phyloP scores from a whole-genome alignment of 2,329 filamentous ascomycete genomes.

The Colletotrichum lini region DNA sequence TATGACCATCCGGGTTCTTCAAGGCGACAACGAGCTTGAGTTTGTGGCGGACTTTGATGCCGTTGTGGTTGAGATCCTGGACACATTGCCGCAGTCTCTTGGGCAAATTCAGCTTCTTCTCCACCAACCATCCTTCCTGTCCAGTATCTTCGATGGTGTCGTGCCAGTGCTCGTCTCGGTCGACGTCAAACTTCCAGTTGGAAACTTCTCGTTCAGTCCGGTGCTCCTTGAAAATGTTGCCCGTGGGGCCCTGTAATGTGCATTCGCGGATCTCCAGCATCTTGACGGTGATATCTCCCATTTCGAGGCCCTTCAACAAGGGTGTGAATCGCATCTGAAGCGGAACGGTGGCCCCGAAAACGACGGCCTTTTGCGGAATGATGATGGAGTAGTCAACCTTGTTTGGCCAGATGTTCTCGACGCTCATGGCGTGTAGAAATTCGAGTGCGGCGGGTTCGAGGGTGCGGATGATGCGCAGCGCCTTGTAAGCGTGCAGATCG shows the following conservation, averaged over 20 bases:
- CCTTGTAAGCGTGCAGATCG: slow-evolving; percentile 85
- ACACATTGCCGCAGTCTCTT: slow-evolving; percentile 86
- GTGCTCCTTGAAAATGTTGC: slow-evolving; percentile 67
- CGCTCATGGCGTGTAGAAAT: slow-evolving; percentile 89
- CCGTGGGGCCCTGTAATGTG: slow-evolving; percentile 63
- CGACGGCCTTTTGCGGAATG: slow-evolving; percentile 92
- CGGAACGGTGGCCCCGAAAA: slow-evolving; percentile 89
- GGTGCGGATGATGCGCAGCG: slow-evolving; percentile 83
- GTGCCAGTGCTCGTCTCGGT: slow-evolving; percentile 75
- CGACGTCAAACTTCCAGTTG: slow-evolving; percentile 69
- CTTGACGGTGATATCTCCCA: slow-evolving; percentile 86
- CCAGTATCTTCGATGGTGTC: slow-evolving; percentile 78
- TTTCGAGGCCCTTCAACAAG: slow-evolving; percentile 86
- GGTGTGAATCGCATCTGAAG: slow-evolving; percentile 91
- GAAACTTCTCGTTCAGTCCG: slow-evolving; percentile 76
- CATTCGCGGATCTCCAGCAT: slow-evolving; percentile 85
- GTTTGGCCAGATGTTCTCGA: slow-evolving; percentile 98
- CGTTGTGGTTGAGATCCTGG: slow-evolving; percentile 89
- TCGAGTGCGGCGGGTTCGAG: slow-evolving; percentile 83
- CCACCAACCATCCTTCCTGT: slow-evolving; percentile 75
- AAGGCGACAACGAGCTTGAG: slow-evolving; percentile 92
- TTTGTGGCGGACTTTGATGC: slow-evolving; percentile 94
- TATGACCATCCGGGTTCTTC: slow-evolving; percentile 94
- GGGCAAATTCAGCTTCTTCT: slow-evolving; percentile 78
- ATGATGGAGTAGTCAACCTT: slow-evolving; percentile 97